A percentile compares a stretch with the other conserved stretches of the same genome.
These are phyloP conservation scores for Fimicolochytrium jonesii DNA, from an alignment of 192 early-diverging fungal species.

Conservation along the genomic window DNA sequence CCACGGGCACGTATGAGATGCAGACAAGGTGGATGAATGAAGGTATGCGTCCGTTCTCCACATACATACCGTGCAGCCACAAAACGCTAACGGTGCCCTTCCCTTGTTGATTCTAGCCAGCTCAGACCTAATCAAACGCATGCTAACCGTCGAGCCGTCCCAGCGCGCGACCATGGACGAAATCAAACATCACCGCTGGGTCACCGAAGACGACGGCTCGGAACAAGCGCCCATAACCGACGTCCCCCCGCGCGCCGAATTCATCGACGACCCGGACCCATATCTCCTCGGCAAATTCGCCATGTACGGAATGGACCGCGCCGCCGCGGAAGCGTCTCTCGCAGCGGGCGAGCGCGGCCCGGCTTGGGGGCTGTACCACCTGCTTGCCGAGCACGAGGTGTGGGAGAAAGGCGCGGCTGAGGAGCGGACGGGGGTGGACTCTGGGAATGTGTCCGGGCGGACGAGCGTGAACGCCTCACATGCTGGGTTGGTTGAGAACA, in stretches of 20 bases:
- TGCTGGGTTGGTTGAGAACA: too few relatives aligned
- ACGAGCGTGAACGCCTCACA: too few relatives aligned
- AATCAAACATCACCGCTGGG: constrained; percentile 39
- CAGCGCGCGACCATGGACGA: constrained; percentile 37
- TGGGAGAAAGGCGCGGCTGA: constrained; percentile 25
- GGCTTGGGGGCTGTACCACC: constrained; percentile 41
- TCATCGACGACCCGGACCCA: constrained; percentile 22
- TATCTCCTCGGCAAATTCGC: constrained; percentile 35
- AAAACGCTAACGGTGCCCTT: too few relatives aligned
- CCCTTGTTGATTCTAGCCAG: constrained; percentile 21
- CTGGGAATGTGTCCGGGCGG: too few relatives aligned
- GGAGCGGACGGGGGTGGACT: too few relatives aligned
- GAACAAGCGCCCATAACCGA: constrained; percentile 35
- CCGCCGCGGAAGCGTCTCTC: constrained; percentile 17
- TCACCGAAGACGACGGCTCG: constrained; percentile 67
- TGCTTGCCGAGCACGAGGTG: constrained; percentile 37
- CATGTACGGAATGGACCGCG: constrained; percentile 38
- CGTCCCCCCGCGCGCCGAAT: constrained; percentile 28
- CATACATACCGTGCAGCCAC: too few relatives aligned
- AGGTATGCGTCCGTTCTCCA: constrained; percentile 76
- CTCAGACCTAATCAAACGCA: constrained; percentile 34
- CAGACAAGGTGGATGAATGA: constrained; percentile 32
- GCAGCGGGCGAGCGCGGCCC: constrained; percentile 21
- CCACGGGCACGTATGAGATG: constrained; percentile 24
- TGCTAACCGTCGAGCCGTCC: constrained; percentile 38